Percentiles rank a stretch among this genome's conserved stretches.
Evolutionary conservation across 345 rosid species (phyloP).

Genomic region (Ailanthus altissimus): DNA sequence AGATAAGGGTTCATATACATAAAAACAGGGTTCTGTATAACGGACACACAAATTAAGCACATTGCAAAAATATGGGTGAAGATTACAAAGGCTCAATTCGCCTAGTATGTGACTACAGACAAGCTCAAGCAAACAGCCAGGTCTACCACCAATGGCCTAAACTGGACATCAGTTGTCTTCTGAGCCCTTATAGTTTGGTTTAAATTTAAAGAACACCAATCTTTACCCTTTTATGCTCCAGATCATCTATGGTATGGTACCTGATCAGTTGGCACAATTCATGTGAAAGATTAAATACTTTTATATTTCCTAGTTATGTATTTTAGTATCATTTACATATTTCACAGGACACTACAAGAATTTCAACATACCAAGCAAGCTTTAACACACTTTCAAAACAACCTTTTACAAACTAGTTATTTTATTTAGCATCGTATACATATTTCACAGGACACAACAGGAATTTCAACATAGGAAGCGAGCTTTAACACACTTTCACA

Average conservation of each 20-base stretch:
- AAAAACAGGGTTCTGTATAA: not conserved
- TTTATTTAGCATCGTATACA: not conserved
- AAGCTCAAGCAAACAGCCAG: not conserved
- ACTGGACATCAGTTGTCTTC: not conserved
- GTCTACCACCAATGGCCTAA: not conserved
- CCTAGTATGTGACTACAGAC: not conserved
- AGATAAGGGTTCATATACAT: not conserved
- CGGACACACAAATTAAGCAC: not conserved
- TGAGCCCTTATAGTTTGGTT: not conserved
- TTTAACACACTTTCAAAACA: conserved; percentile 1
- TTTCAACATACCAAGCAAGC: not conserved
- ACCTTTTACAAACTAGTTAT: not conserved
- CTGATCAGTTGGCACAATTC: not conserved
- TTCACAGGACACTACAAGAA: not conserved
- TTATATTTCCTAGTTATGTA: not conserved
- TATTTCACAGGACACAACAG: not conserved
- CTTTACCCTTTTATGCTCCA: not conserved
- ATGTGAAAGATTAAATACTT: not conserved
- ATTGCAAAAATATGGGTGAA: not conserved
- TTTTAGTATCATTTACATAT: not conserved
- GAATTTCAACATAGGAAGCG: not conserved
- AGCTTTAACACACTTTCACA: conserved; percentile 5
- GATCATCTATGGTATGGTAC: not conserved
- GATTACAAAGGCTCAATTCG: not conserved
- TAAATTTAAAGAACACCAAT: not conserved